Percentiles rank a stretch among this genome's conserved stretches.
phyloP scores from a whole-genome alignment of 495 filamentous ascomycete species.

The Letharia columbiana region DNA sequence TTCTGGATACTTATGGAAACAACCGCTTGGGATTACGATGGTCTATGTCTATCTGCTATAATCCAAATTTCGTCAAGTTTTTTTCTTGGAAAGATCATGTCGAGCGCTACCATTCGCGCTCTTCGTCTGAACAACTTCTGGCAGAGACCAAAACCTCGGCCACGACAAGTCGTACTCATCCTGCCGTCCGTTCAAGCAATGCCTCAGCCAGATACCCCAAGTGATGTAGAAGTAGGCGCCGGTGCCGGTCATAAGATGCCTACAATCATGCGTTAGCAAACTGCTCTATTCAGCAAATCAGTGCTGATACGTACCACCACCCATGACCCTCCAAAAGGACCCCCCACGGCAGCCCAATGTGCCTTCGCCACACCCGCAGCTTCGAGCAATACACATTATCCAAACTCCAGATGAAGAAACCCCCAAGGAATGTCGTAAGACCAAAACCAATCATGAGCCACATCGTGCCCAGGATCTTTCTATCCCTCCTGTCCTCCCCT shows the following conservation, averaged over 20 bases:
- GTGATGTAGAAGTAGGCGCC: conserved; percentile 78
- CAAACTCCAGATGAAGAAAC: conserved; percentile 80
- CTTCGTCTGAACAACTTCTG: conserved; percentile 48
- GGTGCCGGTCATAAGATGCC: conserved; percentile 57
- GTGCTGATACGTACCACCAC: conserved; percentile 73
- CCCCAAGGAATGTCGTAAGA: conserved; percentile 67
- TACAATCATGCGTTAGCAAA: conserved; percentile 24
- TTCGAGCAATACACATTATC: conserved; percentile 73
- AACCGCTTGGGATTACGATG: not conserved
- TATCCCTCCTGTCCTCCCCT: conserved; percentile 43
- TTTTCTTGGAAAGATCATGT: conserved; percentile 36
- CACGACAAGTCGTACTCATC: conserved; percentile 68
- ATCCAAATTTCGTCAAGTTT: conserved; percentile 26
- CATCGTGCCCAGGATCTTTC: conserved; percentile 57
- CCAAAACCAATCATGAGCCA: conserved; percentile 68
- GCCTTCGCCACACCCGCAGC: conserved; percentile 61
- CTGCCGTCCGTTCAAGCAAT: conserved; percentile 68
- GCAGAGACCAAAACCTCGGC: conserved; percentile 58
- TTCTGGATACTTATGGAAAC: too few species aligned
- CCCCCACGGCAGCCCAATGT: conserved; percentile 81
- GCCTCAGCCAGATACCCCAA: conserved; percentile 80
- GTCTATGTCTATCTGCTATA: conserved; percentile 15
- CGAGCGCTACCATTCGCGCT: conserved; percentile 26
- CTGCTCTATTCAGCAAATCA: conserved; percentile 16
- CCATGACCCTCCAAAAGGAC: conserved; percentile 86